Conservation (phyloP, 495 filamentous ascomycete genomes). For the Penicillium odoratum region DNA sequence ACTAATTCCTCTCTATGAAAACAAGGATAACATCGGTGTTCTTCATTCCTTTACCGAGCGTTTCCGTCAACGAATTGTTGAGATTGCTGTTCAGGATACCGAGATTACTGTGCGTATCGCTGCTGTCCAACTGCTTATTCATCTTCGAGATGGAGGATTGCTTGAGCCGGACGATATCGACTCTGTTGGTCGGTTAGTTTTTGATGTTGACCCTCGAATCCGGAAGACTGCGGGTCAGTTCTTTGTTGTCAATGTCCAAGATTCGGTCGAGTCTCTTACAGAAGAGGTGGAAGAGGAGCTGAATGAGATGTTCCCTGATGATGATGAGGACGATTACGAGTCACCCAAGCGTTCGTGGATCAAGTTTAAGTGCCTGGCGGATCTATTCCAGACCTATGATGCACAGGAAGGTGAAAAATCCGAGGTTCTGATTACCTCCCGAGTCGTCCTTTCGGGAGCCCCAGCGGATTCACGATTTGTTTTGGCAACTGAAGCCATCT, state of each 20-base stretch:
- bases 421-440: conserved; percentile 32
- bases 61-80: conserved; percentile 83
- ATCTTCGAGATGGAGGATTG: conserved; percentile 78
- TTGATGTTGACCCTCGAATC: conserved; percentile 78
- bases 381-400: conserved; percentile 80
- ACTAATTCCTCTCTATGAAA: conserved; percentile 71
- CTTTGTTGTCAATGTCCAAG: conserved; percentile 81
- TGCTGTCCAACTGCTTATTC: conserved; percentile 75
- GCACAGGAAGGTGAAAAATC: conserved; percentile 48
- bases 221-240: conserved; percentile 86
- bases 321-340: conserved; percentile 70
- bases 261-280: conserved; percentile 73
- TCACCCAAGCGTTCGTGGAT: conserved; percentile 80
- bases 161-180: conserved; percentile 91
- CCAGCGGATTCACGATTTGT: conserved; percentile 75
- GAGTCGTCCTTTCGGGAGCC: conserved; percentile 40
- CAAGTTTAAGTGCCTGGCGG: conserved; percentile 83
- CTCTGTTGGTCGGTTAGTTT: conserved; percentile 77
- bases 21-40: conserved; percentile 70
- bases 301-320: conserved; percentile 62
- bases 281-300: conserved; percentile 86
- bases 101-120: conserved; percentile 75
- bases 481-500: conserved; percentile 80
- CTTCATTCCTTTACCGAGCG: conserved; percentile 86
- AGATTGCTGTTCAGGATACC: conserved; percentile 83